Evolutionary conservation across 345 rosid genomes (phyloP).

Genomic region (Isatis tinctoria): DNA sequence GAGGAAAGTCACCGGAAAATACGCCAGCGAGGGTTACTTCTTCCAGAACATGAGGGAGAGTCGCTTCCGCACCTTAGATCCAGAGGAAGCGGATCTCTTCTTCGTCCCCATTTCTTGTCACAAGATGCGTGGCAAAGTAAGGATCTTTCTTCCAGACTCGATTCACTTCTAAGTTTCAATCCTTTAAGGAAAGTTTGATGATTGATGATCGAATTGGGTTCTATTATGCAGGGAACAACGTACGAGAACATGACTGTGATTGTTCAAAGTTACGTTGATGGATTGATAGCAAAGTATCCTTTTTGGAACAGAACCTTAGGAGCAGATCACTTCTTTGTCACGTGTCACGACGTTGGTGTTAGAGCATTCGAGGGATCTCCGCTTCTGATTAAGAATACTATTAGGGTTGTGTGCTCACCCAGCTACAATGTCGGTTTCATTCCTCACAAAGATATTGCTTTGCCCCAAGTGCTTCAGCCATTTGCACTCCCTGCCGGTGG

Average conservation of each 20-base stretch:
- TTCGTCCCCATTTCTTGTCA: constrained; percentile 95
- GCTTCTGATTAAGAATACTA: constrained; percentile 75
- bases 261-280: constrained; percentile 65
- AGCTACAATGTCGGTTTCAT: constrained; percentile 90
- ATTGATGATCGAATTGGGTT: neutral
- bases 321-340: constrained; percentile 95
- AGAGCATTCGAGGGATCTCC: constrained; percentile 89
- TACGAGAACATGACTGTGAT: constrained; percentile 94
- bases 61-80: constrained; percentile 66
- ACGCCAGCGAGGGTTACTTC: constrained; percentile 98
- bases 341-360: constrained; percentile 95
- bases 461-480: constrained; percentile 93
- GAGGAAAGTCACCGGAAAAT: constrained; percentile 88
- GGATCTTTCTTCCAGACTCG: neutral
- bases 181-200: neutral
- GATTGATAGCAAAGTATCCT: constrained; percentile 69
- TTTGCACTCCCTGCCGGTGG: constrained; percentile 95
- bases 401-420: constrained; percentile 94
- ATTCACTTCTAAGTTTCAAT: neutral
- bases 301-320: constrained; percentile 98
- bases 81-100: constrained; percentile 83
- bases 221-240: constrained; percentile 67
- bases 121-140: constrained; percentile 98
- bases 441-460: constrained; percentile 97
- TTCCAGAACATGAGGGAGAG: constrained; percentile 88